Conservation (phyloP, 306 rosid species). For the Cicer yamashitae region DNA sequence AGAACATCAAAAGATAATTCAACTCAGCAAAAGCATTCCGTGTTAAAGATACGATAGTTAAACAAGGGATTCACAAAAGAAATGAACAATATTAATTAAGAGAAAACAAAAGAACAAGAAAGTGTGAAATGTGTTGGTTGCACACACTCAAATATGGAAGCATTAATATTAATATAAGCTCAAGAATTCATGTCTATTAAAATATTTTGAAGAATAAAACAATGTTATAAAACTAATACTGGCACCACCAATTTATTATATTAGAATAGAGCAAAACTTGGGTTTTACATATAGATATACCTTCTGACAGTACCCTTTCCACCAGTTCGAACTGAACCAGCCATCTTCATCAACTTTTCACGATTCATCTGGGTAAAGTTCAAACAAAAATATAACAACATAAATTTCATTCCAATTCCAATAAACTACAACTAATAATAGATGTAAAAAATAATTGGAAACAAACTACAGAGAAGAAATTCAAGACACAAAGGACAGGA, state of each 20-base stretch:
- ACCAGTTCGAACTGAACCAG: slow-evolving; percentile 95
- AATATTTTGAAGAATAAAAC: slow-evolving; percentile 10
- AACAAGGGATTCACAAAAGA: background rate
- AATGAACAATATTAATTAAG: background rate
- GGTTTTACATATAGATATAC: slow-evolving; percentile 42
- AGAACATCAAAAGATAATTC: background rate
- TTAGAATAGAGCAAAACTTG: background rate
- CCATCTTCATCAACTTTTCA: slow-evolving; percentile 87
- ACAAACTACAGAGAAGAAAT: background rate
- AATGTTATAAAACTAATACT: background rate
- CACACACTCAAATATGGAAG: background rate
- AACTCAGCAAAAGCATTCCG: background rate
- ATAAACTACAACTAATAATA: background rate
- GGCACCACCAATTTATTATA: background rate
- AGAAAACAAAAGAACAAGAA: background rate
- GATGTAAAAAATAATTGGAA: background rate
- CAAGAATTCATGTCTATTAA: background rate
- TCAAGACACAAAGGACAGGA: background rate
- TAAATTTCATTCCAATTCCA: background rate
- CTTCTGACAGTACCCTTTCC: slow-evolving; percentile 97
- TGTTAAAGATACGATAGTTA: background rate
- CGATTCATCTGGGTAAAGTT: slow-evolving; percentile 69
- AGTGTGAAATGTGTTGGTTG: background rate
- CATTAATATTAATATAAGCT: background rate
- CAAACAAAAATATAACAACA: background rate